Base-by-base conservation (phyloP, 2,329 filamentous ascomycete species). In the Aspergillus neoniger region DNA sequence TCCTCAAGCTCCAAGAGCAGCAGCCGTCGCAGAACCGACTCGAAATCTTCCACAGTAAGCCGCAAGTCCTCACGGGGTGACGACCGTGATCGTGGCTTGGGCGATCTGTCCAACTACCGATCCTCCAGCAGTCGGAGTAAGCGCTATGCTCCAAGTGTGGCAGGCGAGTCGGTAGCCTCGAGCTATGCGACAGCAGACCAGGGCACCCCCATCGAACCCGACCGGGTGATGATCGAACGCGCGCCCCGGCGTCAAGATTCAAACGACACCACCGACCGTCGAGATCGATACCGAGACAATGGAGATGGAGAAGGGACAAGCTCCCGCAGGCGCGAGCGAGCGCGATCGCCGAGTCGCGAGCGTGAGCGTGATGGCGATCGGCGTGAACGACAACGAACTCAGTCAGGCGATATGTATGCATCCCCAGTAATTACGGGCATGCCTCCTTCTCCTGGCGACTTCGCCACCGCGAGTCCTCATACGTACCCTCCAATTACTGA, bases 41-140 rank as follows among this genome's bases (percentile, higher is more conserved):
- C 70, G 38, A 75, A 72, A 65, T 60, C 57, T 39, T 76, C 73
- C 19, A 70, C 71, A 58, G 70, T 72, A 49, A 74, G 72, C 62
- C 75, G 72, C 66, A 79, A 76, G 68, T 74, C 76, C 58, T 69
- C 77, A 73, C 76, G 77, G 73, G 75, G 75, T 77, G 78, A 80
- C 75, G 78, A 80, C 74, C 77, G 78, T 76, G 77, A 76, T 59
- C 74, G 76, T 57, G 76, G 73, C 59, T 67, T 77, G 65, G 74
- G 71, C 56, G 74, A 76, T 63, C 61, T 74, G 64, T 65, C 69
- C 19, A 58, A 66, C 57, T 72, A 73, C 57, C 56, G 69, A 47
- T 65, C 69, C 9, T 67, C 70, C 14, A 56, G 63, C 47, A 66
- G 64, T 49, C 67, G 67, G 51, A 71, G 63, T 63, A 67, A 56